phyloP scores from a whole-genome alignment of 768 basidiomycete genomes.

The Neoboletus brunneissimus region DNA sequence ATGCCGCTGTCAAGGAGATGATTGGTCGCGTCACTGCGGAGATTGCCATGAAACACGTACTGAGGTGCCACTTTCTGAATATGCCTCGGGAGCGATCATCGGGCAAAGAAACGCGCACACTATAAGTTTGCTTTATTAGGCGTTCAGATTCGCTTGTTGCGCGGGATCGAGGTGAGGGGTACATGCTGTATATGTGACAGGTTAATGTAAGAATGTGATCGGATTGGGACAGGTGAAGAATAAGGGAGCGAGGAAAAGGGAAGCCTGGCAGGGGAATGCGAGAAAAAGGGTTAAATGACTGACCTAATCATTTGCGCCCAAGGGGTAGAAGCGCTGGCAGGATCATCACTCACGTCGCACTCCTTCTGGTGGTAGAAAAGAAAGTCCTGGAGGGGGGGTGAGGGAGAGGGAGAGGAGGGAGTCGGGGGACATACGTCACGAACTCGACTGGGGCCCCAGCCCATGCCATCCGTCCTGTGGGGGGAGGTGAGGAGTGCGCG shows the following conservation, averaged over 20 bases:
- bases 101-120: conserved; percentile 46
- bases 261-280: conserved; percentile 3
- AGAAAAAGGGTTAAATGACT: conserved; percentile 21
- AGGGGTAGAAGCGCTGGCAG: conserved; percentile 53
- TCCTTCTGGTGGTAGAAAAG: conserved; percentile 55
- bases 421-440: conserved; percentile 37
- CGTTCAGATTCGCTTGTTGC: conserved; percentile 39
- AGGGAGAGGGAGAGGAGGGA: background rate
- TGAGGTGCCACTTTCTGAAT: conserved; percentile 52
- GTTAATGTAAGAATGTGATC: conserved; percentile 17
- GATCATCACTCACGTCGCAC: conserved; percentile 39
- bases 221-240: conserved; percentile 33
- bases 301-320: conserved; percentile 77
- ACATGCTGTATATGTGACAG: conserved; percentile 29
- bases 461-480: conserved; percentile 62
- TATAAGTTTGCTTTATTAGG: conserved; percentile 56
- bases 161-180: conserved; percentile 41
- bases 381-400: conserved; percentile 41
- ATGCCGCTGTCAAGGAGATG: conserved; percentile 55
- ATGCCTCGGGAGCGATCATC: conserved; percentile 42
- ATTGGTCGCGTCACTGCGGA: conserved; percentile 21
- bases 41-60: conserved; percentile 39
- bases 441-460: conserved; percentile 81
- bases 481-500: background rate
- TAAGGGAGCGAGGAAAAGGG: conserved; percentile 18